These are phyloP conservation scores for Magnaporthiopsis rhizophila DNA, from an alignment of 2,329 filamentous ascomycete genomes.

Conservation along the genomic window DNA sequence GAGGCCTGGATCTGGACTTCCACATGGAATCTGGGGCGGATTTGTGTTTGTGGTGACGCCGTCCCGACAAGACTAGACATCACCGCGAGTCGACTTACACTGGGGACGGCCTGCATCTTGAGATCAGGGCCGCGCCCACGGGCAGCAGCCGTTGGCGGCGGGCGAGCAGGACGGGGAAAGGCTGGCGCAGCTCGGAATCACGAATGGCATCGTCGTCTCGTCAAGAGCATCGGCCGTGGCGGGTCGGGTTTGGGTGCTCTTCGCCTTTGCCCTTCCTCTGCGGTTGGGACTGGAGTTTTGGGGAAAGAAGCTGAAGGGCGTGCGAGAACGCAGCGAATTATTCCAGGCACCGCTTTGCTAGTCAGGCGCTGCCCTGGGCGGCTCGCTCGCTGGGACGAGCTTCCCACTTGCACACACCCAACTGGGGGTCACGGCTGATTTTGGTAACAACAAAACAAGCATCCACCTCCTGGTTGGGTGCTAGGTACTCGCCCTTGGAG, in stretches of 20 bases:
- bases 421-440: background rate
- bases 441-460: background rate
- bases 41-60: background rate
- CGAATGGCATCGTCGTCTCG: slow-evolving; percentile 28
- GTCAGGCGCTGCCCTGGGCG: background rate
- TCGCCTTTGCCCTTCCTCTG: background rate
- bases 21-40: background rate
- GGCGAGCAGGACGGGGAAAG: slow-evolving; percentile 22
- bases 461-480: background rate
- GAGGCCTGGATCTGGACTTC: background rate
- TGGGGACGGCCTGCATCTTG: slow-evolving; percentile 32
- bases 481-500: background rate
- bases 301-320: background rate
- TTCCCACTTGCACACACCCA: background rate
- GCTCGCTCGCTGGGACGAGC: background rate
- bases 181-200: slow-evolving; percentile 22
- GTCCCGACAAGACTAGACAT: background rate
- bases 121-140: slow-evolving; percentile 11
- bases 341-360: background rate
- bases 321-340: background rate
- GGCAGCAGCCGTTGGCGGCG: slow-evolving; percentile 21
- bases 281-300: background rate
- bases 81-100: slow-evolving; percentile 31
- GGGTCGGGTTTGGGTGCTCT: background rate
- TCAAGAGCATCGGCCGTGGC: background rate